Conservation (phyloP, 1,139 yeast species). For the Wickerhamomyces sp. region DNA sequence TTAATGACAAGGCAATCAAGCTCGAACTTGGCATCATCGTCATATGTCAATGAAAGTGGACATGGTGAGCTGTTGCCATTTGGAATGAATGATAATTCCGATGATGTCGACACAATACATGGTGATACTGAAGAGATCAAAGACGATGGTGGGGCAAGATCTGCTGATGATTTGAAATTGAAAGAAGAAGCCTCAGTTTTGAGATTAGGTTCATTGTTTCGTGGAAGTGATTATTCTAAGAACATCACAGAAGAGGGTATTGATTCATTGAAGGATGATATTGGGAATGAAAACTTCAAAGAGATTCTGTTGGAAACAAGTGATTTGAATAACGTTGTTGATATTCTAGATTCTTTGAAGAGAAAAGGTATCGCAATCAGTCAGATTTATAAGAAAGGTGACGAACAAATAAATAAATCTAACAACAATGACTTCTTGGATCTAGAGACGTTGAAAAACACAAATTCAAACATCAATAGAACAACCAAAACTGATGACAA, state of each 20-base stretch:
- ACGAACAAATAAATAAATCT: background rate
- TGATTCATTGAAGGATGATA: slow-evolving; percentile 22
- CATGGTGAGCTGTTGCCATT: slow-evolving; percentile 32
- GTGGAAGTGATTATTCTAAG: slow-evolving; percentile 4
- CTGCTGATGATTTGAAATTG: slow-evolving; percentile 14
- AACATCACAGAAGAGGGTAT: slow-evolving; percentile 9
- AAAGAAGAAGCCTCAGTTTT: slow-evolving; percentile 23
- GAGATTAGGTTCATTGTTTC: slow-evolving; percentile 14
- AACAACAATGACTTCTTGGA: slow-evolving; percentile 6
- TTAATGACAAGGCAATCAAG: slow-evolving; percentile 15
- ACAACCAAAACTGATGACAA: background rate
- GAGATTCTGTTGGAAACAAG: slow-evolving; percentile 43
- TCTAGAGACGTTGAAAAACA: slow-evolving; percentile 17
- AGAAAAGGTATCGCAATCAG: slow-evolving; percentile 47
- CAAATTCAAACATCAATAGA: slow-evolving; percentile 6
- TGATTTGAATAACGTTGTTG: slow-evolving; percentile 50
- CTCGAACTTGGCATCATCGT: slow-evolving; percentile 17
- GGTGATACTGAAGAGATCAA: slow-evolving; percentile 11
- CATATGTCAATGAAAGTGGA: slow-evolving; percentile 25
- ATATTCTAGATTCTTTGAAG: slow-evolving; percentile 45
- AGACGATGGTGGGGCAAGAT: slow-evolving; percentile 11
- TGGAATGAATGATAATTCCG: slow-evolving; percentile 19
- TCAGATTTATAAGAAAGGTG: slow-evolving; percentile 40
- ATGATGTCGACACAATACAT: slow-evolving; percentile 11
- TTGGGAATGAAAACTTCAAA: slow-evolving; percentile 50